Percentiles rank a stretch among this genome's conserved stretches.
Conservation (phyloP, 2,329 filamentous ascomycete genomes). For the Sclerotinia subarctica region DNA sequence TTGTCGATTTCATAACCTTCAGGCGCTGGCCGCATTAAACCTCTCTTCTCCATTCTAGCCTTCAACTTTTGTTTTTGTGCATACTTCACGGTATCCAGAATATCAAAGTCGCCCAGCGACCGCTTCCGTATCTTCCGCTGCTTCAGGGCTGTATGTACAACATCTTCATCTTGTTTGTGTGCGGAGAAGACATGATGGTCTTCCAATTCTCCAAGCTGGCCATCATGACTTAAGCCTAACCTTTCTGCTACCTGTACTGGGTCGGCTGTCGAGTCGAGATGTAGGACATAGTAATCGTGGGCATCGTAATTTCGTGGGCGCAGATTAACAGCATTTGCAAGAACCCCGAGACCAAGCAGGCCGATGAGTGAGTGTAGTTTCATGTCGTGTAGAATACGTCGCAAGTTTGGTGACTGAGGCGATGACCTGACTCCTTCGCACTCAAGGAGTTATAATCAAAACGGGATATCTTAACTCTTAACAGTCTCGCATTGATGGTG, state of each 20-base stretch:
- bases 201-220: slow-evolving; percentile 71
- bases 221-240: slow-evolving; percentile 77
- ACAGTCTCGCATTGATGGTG: slow-evolving; percentile 29
- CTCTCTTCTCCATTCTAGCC: slow-evolving; percentile 56
- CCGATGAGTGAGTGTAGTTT: slow-evolving; percentile 48
- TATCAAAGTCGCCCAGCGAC: slow-evolving; percentile 49
- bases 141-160: slow-evolving; percentile 54
- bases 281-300: slow-evolving; percentile 91
- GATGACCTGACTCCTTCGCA: neutral
- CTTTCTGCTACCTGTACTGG: slow-evolving; percentile 68
- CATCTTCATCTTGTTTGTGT: slow-evolving; percentile 57
- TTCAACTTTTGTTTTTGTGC: slow-evolving; percentile 73
- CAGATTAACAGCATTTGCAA: slow-evolving; percentile 46
- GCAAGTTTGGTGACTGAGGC: slow-evolving; percentile 4
- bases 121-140: slow-evolving; percentile 59
- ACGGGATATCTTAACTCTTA: slow-evolving; percentile 20
- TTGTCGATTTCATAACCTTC: slow-evolving; percentile 26
- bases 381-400: slow-evolving; percentile 29
- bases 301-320: slow-evolving; percentile 68
- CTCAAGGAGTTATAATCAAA: neutral
- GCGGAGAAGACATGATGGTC: slow-evolving; percentile 84
- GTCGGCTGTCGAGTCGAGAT: slow-evolving; percentile 64
- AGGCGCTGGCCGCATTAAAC: slow-evolving; percentile 32
- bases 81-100: slow-evolving; percentile 72
- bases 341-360: slow-evolving; percentile 51